Base-by-base conservation (phyloP, 768 basidiomycete genomes). In the Fibroporia radiculosa region DNA sequence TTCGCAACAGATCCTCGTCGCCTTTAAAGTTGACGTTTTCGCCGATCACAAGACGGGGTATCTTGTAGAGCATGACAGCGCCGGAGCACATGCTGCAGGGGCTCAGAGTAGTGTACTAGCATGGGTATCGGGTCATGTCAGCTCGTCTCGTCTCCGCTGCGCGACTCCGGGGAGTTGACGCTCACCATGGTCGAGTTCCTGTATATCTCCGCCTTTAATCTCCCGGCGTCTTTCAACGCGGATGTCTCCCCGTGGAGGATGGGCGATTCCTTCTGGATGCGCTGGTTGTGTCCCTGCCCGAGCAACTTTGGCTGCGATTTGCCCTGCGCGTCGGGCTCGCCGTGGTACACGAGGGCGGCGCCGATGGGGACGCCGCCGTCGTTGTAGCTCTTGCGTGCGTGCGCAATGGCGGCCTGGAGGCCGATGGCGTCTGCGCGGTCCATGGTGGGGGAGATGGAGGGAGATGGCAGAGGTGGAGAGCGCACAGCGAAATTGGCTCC, bases 51-150 rank as follows among this genome's bases (percentile, higher is more conserved):
- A 82, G 73, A 5, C 80, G 70, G 4, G 77, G 75, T 31, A 84
- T 81, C 36, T 73, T 73, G 61, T 79, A 82, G 8, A 82, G 64
- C n/a, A 78, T 47, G 20, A 79, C 74, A 1, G 80, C 73, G 6
- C 80, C 81, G 1, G 73, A 69, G 53, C 82, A 83, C 82, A 82
- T 81, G 42, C 64, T 70, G 53, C 82, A 83, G 2, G 82, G 82
- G 34, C 75, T 76, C 20, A 54, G 50, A 8, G 48, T 54, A 50
- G 24, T 46, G 27, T 54, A 51, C 26, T 46, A n/a, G 27, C 18
- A 48, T 19, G 20, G 10, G 13, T 6, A 14, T 44, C 37, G 45
- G 27, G 44, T 54, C 24, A 23, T 35, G 44, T n/a, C n/a, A n/a
- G n/a, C n/a, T n/a, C n/a, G n/a, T n/a, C n/a, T n/a, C n/a, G n/a